A percentile compares a stretch with the other conserved stretches of the same genome.
Evolutionary conservation across 164 flowering plant species (phyloP).

Genomic region (Liriodendron chinense): DNA sequence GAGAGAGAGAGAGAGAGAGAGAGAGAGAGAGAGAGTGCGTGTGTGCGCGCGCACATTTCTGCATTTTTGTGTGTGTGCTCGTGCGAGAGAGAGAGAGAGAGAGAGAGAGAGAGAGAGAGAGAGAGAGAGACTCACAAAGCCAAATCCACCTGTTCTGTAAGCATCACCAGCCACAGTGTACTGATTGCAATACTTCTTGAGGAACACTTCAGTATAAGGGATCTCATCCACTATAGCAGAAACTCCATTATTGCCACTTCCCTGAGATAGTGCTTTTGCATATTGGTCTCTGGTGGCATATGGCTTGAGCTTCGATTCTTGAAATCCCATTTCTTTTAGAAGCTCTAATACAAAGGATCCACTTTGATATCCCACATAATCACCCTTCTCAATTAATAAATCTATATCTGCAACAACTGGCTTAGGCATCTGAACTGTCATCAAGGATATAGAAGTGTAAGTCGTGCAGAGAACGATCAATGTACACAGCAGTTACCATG

Average conservation of each 20-base stretch:
- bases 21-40: too few relatives aligned
- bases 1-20: too few relatives aligned
- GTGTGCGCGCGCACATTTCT: too few relatives aligned
- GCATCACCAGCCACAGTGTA: constrained; percentile 15
- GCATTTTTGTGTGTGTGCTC: too few relatives aligned
- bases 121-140: constrained; percentile 20
- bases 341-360: not conserved
- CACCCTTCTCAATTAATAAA: not conserved
- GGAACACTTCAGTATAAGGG: constrained; percentile 14
- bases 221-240: constrained; percentile 10
- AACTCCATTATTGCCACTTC: constrained; percentile 7
- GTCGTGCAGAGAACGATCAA: too few relatives aligned
- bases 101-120: constrained; percentile 15
- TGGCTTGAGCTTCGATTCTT: not conserved
- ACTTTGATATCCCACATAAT: not conserved
- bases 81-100: too few relatives aligned
- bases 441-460: too few relatives aligned
- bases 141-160: constrained; percentile 9
- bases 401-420: not conserved
- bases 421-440: not conserved
- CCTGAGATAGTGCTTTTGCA: not conserved
- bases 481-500: too few relatives aligned
- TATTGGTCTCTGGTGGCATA: not conserved
- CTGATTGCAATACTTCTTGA: constrained; percentile 6
- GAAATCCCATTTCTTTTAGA: not conserved